Conservation (phyloP, 108 stramenopile genomes). For the Cyclotella kingstonii region DNA sequence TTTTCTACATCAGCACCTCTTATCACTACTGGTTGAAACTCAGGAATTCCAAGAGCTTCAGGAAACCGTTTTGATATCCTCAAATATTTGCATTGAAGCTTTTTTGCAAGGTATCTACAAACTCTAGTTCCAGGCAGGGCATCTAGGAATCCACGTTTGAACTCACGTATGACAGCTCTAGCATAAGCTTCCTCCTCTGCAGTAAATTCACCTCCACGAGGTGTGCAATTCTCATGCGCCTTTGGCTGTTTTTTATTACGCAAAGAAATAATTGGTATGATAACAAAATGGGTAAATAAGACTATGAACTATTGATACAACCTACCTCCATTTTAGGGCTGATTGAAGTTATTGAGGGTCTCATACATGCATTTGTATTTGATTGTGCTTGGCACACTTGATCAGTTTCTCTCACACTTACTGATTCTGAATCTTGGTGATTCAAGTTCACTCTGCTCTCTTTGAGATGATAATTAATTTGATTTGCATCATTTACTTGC, state of each 20-base stretch:
- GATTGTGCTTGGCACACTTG: no score
- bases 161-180: slow-evolving; percentile 1
- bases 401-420: no score
- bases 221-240: background rate
- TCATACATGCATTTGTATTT: no score
- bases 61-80: background rate
- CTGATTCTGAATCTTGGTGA: no score
- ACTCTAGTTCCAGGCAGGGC: background rate
- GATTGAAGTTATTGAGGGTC: no score
- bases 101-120: slow-evolving; percentile 2
- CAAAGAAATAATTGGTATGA: background rate
- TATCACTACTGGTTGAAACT: background rate
- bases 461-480: no score
- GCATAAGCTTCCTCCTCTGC: background rate
- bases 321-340: no score
- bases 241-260: background rate
- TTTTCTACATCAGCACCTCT: slow-evolving; percentile 5
- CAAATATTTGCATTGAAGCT: background rate
- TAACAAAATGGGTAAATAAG: background rate
- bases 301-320: no score
- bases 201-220: slow-evolving; percentile 4
- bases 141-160: background rate
- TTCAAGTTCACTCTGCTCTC: no score
- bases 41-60: background rate
- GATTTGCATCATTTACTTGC: no score